Evolutionary conservation across 148 eudicot species (phyloP).

Genomic region (Vaccinium corymbosum): DNA sequence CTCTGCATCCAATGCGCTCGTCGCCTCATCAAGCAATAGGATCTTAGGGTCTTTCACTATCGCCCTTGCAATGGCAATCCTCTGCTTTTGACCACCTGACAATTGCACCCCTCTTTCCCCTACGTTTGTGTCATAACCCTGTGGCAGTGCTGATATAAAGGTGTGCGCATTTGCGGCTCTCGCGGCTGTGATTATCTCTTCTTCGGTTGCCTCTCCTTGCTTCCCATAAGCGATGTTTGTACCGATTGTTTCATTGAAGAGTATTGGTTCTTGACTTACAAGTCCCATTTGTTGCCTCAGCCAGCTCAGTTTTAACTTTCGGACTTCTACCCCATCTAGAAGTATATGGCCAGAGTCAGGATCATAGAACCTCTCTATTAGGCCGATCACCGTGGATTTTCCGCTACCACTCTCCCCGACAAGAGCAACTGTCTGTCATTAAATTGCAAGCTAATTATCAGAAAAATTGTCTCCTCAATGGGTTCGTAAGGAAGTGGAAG

Average conservation of each 20-base stretch:
- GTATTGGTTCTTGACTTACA: constrained; percentile 84
- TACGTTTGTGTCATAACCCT: constrained; percentile 65
- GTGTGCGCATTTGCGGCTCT: constrained; percentile 67
- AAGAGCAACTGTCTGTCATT: constrained; percentile 64
- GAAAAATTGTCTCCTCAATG: neutral
- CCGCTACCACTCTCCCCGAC: constrained; percentile 95
- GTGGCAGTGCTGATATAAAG: constrained; percentile 68
- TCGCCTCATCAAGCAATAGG: constrained; percentile 76
- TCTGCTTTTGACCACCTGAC: constrained; percentile 84
- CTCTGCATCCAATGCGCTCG: constrained; percentile 83
- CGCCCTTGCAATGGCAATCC: constrained; percentile 78
- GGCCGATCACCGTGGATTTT: constrained; percentile 67
- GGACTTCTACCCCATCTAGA: constrained; percentile 56
- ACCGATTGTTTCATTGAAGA: constrained; percentile 74
- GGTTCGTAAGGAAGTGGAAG: neutral
- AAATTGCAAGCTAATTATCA: neutral
- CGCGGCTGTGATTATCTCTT: constrained; percentile 65
- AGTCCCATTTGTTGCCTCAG: constrained; percentile 83
- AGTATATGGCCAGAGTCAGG: constrained; percentile 52
- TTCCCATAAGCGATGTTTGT: constrained; percentile 79
- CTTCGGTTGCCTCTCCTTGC: constrained; percentile 46
- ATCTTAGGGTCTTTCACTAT: constrained; percentile 68
- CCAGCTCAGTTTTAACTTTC: constrained; percentile 60
- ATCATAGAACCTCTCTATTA: constrained; percentile 77
- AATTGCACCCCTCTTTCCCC: constrained; percentile 80